A percentile compares a stretch with the other conserved stretches of the same genome.
Evolutionary conservation across 2,329 filamentous ascomycete genomes (phyloP).

Genomic region (Paraphaeosphaeria sporulosa): DNA sequence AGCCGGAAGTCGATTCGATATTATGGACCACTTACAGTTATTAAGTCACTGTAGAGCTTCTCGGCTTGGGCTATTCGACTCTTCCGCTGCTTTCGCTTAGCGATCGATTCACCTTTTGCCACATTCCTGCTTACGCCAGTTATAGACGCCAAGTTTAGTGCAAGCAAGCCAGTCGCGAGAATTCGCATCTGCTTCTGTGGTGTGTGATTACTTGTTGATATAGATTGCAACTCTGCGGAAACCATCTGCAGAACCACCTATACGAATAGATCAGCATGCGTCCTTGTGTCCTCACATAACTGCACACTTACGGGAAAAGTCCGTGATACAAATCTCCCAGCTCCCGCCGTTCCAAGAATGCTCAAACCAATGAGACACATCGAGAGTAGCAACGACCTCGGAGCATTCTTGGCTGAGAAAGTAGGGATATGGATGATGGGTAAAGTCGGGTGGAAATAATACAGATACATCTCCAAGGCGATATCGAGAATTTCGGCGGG

Average conservation of each 20-base stretch:
- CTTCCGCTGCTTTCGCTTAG: slow-evolving; percentile 39
- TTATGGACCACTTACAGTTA: slow-evolving; percentile 45
- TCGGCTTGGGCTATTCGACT: slow-evolving; percentile 57
- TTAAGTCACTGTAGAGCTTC: slow-evolving; percentile 60
- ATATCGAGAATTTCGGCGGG: slow-evolving; percentile 63
- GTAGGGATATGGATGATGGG: slow-evolving; percentile 63
- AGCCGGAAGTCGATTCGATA: slow-evolving; percentile 11
- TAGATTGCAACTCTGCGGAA: slow-evolving; percentile 52
- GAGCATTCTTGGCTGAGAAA: slow-evolving; percentile 59
- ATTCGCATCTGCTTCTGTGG: slow-evolving; percentile 55
- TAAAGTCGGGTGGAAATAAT: slow-evolving; percentile 61
- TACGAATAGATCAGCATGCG: slow-evolving; percentile 7
- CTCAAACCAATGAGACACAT: slow-evolving; percentile 64
- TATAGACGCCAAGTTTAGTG: slow-evolving; percentile 59
- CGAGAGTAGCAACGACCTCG: slow-evolving; percentile 56
- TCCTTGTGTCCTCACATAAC: neutral
- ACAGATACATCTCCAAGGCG: slow-evolving; percentile 62
- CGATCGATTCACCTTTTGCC: neutral
- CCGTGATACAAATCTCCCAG: slow-evolving; percentile 57
- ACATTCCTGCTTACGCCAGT: slow-evolving; percentile 51
- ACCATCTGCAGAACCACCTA: slow-evolving; percentile 51
- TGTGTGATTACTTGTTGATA: slow-evolving; percentile 50
- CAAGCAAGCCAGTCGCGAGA: slow-evolving; percentile 57
- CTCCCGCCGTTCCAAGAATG: slow-evolving; percentile 60
- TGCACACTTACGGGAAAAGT: slow-evolving; percentile 51